These are phyloP conservation scores for Paxillus ammoniavirescens DNA, from an alignment of 768 basidiomycete species.

Conservation along the genomic window DNA sequence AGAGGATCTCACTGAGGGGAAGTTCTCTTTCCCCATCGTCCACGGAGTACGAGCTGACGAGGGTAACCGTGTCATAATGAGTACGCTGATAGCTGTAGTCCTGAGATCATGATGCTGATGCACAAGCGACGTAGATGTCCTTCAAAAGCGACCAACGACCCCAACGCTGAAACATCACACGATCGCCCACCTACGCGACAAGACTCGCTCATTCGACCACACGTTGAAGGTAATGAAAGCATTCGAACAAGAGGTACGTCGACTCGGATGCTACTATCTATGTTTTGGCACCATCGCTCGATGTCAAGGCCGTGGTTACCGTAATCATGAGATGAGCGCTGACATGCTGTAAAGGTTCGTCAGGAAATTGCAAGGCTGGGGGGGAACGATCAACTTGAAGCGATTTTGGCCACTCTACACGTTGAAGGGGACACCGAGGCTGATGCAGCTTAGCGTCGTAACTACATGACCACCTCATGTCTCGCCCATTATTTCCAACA, in stretches of 20 bases:
- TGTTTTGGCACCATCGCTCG: background rate
- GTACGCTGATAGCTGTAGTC: conserved; percentile 43
- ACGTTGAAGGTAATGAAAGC: conserved; percentile 65
- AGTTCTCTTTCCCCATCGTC: conserved; percentile 78
- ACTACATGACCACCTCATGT: too few relatives aligned
- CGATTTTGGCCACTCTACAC: conserved; percentile 54
- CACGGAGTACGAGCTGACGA: conserved; percentile 79
- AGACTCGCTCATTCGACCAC: conserved; percentile 85
- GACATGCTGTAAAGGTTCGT: conserved; percentile 34
- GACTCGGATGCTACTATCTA: background rate
- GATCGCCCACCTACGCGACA: conserved; percentile 71
- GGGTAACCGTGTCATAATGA: conserved; percentile 78
- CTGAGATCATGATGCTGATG: background rate
- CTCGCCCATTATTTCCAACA: too few relatives aligned
- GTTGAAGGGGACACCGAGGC: conserved; percentile 29
- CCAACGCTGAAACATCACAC: conserved; percentile 80
- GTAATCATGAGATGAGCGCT: background rate
- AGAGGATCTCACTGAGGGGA: conserved; percentile 78
- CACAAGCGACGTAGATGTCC: conserved; percentile 57
- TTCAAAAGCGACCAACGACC: conserved; percentile 87
- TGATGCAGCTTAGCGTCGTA: background rate
- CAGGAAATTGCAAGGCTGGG: conserved; percentile 72
- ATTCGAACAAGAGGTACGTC: conserved; percentile 56
- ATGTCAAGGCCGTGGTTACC: too few relatives aligned
- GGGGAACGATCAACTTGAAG: conserved; percentile 66